Percentiles rank a stretch among this genome's conserved stretches.
Evolutionary conservation across 305 asterid species (phyloP).

Genomic region (Fraxinus dipetala): DNA sequence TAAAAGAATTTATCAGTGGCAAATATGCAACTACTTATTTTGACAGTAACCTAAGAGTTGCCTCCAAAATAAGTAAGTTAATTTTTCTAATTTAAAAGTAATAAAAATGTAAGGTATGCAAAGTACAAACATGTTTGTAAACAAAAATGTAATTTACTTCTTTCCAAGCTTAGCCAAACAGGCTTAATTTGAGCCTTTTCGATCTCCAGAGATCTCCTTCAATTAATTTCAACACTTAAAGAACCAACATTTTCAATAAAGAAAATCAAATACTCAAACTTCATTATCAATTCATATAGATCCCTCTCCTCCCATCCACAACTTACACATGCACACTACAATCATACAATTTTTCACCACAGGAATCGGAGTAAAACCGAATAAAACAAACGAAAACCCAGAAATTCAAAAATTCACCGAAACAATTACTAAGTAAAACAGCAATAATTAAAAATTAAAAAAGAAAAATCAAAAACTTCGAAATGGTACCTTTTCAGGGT

Average conservation of each 20-base stretch:
- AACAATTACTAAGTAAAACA: neutral
- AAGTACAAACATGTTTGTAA: neutral
- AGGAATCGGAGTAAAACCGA: neutral
- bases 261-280: neutral
- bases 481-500: constrained; percentile 52
- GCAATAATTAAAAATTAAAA: constrained; percentile 5
- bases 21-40: neutral
- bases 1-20: neutral
- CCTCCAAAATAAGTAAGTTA: neutral
- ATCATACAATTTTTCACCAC: neutral
- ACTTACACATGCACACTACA: neutral
- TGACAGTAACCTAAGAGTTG: neutral
- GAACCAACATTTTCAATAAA: neutral
- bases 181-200: neutral
- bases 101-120: neutral
- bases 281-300: neutral
- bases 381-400: neutral
- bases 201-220: neutral
- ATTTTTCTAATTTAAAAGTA: neutral
- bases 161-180: neutral
- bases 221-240: neutral
- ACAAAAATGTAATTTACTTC: neutral
- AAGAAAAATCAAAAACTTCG: neutral
- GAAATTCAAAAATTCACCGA: constrained; percentile 6
- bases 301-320: neutral